Percentiles rank a stretch among this genome's conserved stretches.
These are phyloP conservation scores for Suillus alpinus DNA, from an alignment of 768 basidiomycete genomes.

Conservation along the genomic window DNA sequence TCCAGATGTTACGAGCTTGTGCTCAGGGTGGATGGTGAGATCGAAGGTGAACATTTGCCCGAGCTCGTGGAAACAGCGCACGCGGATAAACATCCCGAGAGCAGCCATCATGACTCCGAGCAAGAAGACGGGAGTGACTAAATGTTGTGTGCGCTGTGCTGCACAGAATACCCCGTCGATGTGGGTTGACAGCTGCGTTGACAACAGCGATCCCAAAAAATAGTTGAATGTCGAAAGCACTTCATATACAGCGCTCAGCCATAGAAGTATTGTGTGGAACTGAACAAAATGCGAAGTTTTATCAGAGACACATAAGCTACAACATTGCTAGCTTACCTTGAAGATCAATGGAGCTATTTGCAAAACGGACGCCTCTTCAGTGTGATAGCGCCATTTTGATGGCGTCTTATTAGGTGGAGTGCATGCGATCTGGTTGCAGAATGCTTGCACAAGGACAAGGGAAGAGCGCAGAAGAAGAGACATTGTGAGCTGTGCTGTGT, in stretches of 20 bases:
- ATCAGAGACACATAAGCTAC: not conserved
- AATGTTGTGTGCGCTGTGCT: conserved; percentile 24
- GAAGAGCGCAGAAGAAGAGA: conserved; percentile 41
- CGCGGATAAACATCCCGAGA: conserved; percentile 45
- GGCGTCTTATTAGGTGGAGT: conserved; percentile 58
- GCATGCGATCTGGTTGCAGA: conserved; percentile 49
- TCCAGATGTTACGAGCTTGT: conserved; percentile 49
- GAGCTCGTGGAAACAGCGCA: conserved; percentile 52
- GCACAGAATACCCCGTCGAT: conserved; percentile 34
- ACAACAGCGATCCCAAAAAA: conserved; percentile 27
- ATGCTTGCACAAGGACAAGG: conserved; percentile 48
- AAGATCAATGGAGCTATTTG: conserved; percentile 57
- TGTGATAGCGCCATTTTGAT: conserved; percentile 50
- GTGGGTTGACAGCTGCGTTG: conserved; percentile 32
- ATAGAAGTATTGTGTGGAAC: conserved; percentile 50
- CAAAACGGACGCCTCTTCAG: conserved; percentile 47
- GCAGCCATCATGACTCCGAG: conserved; percentile 42
- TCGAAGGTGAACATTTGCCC: conserved; percentile 59
- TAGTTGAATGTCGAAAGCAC: conserved; percentile 38
- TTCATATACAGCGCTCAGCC: conserved; percentile 51
- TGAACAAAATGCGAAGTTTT: conserved; percentile 16
- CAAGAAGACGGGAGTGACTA: conserved; percentile 42
- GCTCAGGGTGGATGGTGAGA: conserved; percentile 50
- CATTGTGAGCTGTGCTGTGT: conserved; percentile 31
- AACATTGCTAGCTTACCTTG: conserved; percentile 36